Evolutionary conservation across 805 yeast genomes (phyloP), one percentile per base, ranked within the genome.

Genomic region (Wickerhamiella kurtzmanii): DNA sequence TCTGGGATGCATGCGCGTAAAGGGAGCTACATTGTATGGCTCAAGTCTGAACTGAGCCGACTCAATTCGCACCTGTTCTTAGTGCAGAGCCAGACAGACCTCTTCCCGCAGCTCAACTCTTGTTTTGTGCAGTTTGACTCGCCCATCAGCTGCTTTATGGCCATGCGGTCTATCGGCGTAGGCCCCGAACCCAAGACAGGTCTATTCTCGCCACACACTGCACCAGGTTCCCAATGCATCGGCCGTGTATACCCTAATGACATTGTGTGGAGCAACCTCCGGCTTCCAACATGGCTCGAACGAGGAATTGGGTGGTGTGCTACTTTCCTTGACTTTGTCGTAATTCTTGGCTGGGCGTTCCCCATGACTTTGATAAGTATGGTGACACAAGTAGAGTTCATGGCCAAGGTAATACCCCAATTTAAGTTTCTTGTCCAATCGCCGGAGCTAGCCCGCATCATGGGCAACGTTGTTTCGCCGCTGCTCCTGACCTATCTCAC

Each of bases 311-410:
- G 65, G 15, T 58, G 68, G 2, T 36, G 69, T 3, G 78, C 81
- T 0, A 71, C 70, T 22, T 42, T 71, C 2, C 35, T 74, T 15
- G 68, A 77, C 46, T 59, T 75, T 6, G 50, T 69, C 1, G 64
- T 84, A 1, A 77, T 80, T 64, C 37, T 75, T 17, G 74, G 76
- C 1, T 87, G 94, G 80, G 83, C 85, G 1, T 61, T 86, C 1
- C 96, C 96, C 0, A 89, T 86, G 1, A 85, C 94, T 0, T 70
- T 82, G 48, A 77, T 85, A 16, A 87, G 89, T 0, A 64, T 85
- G 25, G 64, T 87, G 0, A 76, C 94, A 0, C 95, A 86, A 54
- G 66, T 80, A 2, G 84, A 88, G 0, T 73, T 77, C 50, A 60
- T 83, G 43, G 72, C 80, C 0, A 69, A 72, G 21, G 64, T 80